These are phyloP conservation scores for Cryptococcus floricola DNA, from an alignment of 1,284 basidiomycete species.

Conservation along the genomic window DNA sequence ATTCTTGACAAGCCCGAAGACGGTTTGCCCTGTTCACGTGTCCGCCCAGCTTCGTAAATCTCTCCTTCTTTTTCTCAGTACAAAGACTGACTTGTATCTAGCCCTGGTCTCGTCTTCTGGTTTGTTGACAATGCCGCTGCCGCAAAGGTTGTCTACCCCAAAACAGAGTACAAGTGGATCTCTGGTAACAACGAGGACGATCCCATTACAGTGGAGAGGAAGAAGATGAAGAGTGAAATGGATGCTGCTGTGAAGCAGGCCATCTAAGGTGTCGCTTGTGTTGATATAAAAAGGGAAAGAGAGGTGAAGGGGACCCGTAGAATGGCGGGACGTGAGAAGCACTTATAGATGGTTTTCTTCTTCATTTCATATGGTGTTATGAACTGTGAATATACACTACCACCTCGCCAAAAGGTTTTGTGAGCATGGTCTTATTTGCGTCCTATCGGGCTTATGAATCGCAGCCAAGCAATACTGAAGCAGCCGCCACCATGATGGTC, in stretches of 20 bases:
- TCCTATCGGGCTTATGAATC: too few relatives aligned
- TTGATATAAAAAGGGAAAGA: too few relatives aligned
- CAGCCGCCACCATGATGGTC: too few relatives aligned
- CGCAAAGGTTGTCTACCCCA: constrained; percentile 52
- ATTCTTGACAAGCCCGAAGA: constrained; percentile 78
- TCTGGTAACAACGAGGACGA: constrained; percentile 29
- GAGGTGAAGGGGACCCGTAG: too few relatives aligned
- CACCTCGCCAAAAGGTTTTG: too few relatives aligned
- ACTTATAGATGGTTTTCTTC: too few relatives aligned
- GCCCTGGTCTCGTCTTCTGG: constrained; percentile 83
- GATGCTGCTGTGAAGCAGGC: constrained; percentile 36
- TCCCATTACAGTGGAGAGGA: constrained; percentile 26
- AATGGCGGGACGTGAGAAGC: too few relatives aligned
- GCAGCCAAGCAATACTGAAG: too few relatives aligned
- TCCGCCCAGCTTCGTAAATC: constrained; percentile 61
- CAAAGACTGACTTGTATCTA: constrained; percentile 5
- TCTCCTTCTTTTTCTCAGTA: not conserved
- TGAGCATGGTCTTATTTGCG: too few relatives aligned
- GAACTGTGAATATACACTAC: too few relatives aligned
- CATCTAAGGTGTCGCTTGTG: too few relatives aligned
- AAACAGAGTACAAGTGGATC: constrained; percentile 46
- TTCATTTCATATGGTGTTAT: too few relatives aligned
- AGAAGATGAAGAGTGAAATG: constrained; percentile 39
- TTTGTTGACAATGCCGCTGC: constrained; percentile 81
- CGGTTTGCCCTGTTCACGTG: constrained; percentile 76